Conservation (phyloP, 2,329 filamentous ascomycete genomes). For the Scolecobasidium constrictum region DNA sequence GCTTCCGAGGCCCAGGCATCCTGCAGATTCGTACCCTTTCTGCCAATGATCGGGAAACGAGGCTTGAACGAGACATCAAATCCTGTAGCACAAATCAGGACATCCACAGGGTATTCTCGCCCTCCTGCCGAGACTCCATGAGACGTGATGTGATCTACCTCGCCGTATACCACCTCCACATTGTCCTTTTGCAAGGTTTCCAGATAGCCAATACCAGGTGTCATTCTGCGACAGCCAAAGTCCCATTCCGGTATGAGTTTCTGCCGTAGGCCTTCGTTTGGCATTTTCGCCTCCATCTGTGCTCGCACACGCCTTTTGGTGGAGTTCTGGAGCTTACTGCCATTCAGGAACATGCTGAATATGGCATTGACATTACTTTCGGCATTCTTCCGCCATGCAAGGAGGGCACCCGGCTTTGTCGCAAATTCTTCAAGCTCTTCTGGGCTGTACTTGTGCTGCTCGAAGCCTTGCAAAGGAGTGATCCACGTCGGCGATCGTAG, state of each 20-base stretch:
- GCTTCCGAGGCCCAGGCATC: slow-evolving; percentile 36
- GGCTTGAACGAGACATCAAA: slow-evolving; percentile 24
- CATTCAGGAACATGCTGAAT: slow-evolving; percentile 36
- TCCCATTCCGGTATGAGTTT: slow-evolving; percentile 36
- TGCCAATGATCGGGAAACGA: slow-evolving; percentile 16
- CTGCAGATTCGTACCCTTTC: slow-evolving; percentile 19
- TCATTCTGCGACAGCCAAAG: slow-evolving; percentile 30
- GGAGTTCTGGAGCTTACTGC: slow-evolving; percentile 27
- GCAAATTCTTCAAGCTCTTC: slow-evolving; percentile 18
- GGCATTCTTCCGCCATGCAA: slow-evolving; percentile 34
- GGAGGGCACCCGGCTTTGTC: slow-evolving; percentile 28
- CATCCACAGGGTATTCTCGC: slow-evolving; percentile 20
- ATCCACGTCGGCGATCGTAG: slow-evolving; percentile 28
- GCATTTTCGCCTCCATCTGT: slow-evolving; percentile 40
- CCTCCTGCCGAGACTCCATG: slow-evolving; percentile 22
- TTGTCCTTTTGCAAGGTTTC: slow-evolving; percentile 25
- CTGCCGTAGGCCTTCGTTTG: slow-evolving; percentile 28
- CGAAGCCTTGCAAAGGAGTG: slow-evolving; percentile 22
- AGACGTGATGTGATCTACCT: slow-evolving; percentile 19
- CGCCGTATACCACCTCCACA: slow-evolving; percentile 22
- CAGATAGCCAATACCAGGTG: slow-evolving; percentile 32
- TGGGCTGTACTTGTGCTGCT: slow-evolving; percentile 7
- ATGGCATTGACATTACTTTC: slow-evolving; percentile 39
- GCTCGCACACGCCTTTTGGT: slow-evolving; percentile 27
- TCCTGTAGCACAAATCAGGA: slow-evolving; percentile 27